These are phyloP conservation scores for Penicillium lividum DNA, from an alignment of 495 filamentous ascomycete genomes.

Conservation along the genomic window DNA sequence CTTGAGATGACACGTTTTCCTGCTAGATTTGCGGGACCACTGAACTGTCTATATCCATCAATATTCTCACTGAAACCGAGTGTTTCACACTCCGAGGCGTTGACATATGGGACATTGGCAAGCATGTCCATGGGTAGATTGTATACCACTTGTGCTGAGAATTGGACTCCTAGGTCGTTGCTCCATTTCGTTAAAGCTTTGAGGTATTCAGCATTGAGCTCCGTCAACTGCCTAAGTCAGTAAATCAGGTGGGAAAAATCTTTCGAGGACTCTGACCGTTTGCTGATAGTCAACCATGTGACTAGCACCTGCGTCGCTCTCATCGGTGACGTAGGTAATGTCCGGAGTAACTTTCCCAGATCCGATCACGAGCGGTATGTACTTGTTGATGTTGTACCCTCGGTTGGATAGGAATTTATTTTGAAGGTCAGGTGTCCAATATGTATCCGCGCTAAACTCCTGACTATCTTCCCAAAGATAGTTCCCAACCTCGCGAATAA, in stretches of 20 bases:
- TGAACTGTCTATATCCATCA: slow-evolving; percentile 49
- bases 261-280: not conserved
- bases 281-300: slow-evolving; percentile 18
- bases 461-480: slow-evolving; percentile 57
- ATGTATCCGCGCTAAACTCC: slow-evolving; percentile 40
- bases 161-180: slow-evolving; percentile 34
- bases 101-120: slow-evolving; percentile 38
- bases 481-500: slow-evolving; percentile 39
- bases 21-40: slow-evolving; percentile 43
- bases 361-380: slow-evolving; percentile 1
- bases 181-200: slow-evolving; percentile 34
- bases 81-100: slow-evolving; percentile 49
- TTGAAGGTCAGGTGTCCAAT: slow-evolving; percentile 49
- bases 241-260: not conserved
- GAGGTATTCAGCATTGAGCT: slow-evolving; percentile 40
- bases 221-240: slow-evolving; percentile 5
- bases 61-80: slow-evolving; percentile 29
- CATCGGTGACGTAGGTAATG: slow-evolving; percentile 3
- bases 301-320: slow-evolving; percentile 18
- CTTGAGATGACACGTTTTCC: slow-evolving; percentile 41
- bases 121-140: slow-evolving; percentile 51
- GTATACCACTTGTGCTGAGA: slow-evolving; percentile 50
- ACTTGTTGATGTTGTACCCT: slow-evolving; percentile 23
- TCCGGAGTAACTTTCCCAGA: not conserved
- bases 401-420: slow-evolving; percentile 36